Percentiles rank a stretch among this genome's conserved stretches.
phyloP scores from a whole-genome alignment of 176 grass and related monocot genomes.

The Aegilops speltoides region DNA sequence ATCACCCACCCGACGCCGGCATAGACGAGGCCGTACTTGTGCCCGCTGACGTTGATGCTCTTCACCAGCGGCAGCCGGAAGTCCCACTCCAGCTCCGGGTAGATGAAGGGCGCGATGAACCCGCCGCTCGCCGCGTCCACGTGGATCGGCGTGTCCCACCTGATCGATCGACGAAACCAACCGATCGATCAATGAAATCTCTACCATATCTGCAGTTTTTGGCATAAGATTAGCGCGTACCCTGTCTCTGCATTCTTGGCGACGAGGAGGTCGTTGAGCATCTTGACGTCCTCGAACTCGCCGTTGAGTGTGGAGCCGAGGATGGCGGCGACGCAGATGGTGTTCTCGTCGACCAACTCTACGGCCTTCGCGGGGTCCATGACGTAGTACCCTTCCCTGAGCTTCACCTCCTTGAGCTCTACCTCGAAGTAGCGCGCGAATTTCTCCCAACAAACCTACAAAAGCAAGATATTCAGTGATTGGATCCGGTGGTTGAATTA shows the following conservation, averaged over 20 bases:
- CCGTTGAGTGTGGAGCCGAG: slow-evolving; percentile 76
- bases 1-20: slow-evolving; percentile 70
- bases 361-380: slow-evolving; percentile 65
- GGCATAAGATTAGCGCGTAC: not conserved
- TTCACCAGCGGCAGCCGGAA: slow-evolving; percentile 74
- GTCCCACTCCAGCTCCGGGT: slow-evolving; percentile 81
- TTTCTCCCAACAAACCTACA: slow-evolving; percentile 82
- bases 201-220: no score
- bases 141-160: slow-evolving; percentile 75
- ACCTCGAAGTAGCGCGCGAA: slow-evolving; percentile 80
- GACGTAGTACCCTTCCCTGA: slow-evolving; percentile 64
- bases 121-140: slow-evolving; percentile 79
- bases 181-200: not conserved
- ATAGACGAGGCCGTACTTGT: slow-evolving; percentile 81
- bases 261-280: slow-evolving; percentile 54
- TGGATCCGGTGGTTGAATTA: not conserved
- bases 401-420: slow-evolving; percentile 80
- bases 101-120: slow-evolving; percentile 77
- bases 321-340: slow-evolving; percentile 83
- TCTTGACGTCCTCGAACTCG: slow-evolving; percentile 79
- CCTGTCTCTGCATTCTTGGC: slow-evolving; percentile 69
- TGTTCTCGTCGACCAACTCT: slow-evolving; percentile 82
- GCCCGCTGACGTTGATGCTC: slow-evolving; percentile 80
- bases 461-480: not conserved
- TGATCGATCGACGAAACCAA: not conserved